phyloP scores from a whole-genome alignment of 352 stramenopile genomes.

The Peronospora belbahrii region DNA sequence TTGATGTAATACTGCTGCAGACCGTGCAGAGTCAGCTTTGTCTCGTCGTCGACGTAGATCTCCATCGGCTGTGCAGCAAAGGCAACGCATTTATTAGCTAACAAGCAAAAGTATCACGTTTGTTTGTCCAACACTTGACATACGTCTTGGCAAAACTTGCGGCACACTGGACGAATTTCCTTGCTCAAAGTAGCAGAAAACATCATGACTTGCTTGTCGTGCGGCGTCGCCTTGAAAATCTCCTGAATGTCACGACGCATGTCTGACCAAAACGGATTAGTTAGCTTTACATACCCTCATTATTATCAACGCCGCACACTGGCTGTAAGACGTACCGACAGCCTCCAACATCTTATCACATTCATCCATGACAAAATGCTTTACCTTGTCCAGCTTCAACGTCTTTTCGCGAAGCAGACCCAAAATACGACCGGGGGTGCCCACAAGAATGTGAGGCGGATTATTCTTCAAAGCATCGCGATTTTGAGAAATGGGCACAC shows the following conservation, averaged over 20 bases:
- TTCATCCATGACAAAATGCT: conserved; percentile 99
- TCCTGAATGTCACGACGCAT: conserved; percentile 99
- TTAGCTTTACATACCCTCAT: background rate
- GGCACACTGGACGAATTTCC: conserved; percentile 98
- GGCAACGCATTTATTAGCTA: background rate
- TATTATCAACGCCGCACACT: background rate
- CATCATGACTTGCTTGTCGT: conserved; percentile 99
- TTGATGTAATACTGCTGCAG: conserved; percentile 99
- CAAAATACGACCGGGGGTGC: conserved; percentile 94
- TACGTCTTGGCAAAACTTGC: conserved; percentile 99
- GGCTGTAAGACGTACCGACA: conserved; percentile 58
- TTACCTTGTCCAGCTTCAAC: conserved; percentile 97
- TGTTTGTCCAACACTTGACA: conserved; percentile 17
- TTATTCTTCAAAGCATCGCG: conserved; percentile 96
- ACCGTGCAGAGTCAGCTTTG: conserved; percentile 99
- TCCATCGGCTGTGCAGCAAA: conserved; percentile 89
- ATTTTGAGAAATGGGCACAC: conserved; percentile 92
- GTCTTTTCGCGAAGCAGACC: conserved; percentile 90
- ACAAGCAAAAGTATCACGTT: background rate
- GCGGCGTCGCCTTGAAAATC: conserved; percentile 98
- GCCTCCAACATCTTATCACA: conserved; percentile 99
- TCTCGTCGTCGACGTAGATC: conserved; percentile 99
- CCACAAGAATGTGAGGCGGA: conserved; percentile 94
- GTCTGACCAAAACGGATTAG: conserved; percentile 45
- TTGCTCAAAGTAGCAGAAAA: conserved; percentile 99